phyloP scores from a whole-genome alignment of 2,329 filamentous ascomycete species.

The Fusarium bulbicola region DNA sequence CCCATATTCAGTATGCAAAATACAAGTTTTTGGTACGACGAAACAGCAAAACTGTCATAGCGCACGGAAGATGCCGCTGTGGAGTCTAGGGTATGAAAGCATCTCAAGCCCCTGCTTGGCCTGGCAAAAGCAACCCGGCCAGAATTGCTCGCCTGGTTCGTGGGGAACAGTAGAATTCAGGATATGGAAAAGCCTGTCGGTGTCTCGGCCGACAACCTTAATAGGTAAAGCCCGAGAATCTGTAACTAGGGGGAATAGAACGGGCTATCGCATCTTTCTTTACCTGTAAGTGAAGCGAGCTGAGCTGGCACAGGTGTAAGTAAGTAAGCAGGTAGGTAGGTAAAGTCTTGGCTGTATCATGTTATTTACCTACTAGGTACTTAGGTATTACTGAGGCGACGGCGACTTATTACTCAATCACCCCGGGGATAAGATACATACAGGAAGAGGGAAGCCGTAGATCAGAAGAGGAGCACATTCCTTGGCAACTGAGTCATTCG shows the following conservation, averaged over 20 bases:
- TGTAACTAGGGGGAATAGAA: background rate
- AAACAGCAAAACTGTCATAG: background rate
- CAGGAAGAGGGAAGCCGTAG: background rate
- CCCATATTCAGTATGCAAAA: background rate
- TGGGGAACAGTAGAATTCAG: conserved; percentile 17
- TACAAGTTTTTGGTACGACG: background rate
- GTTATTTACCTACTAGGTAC: background rate
- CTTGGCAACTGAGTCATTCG: conserved; percentile 3
- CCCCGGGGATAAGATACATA: background rate
- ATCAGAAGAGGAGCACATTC: background rate
- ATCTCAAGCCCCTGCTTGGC: background rate
- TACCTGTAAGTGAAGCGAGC: background rate
- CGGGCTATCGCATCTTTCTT: background rate
- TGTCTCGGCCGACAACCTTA: background rate
- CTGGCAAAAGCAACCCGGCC: background rate
- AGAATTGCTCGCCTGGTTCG: background rate
- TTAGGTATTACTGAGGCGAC: background rate
- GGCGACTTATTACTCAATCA: background rate
- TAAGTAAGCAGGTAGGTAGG: background rate
- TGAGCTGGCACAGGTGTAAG: background rate
- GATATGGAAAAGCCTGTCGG: background rate
- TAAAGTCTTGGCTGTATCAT: background rate
- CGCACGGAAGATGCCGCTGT: background rate
- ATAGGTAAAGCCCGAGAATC: background rate
- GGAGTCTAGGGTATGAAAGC: conserved; percentile 6